These are phyloP conservation scores for Aspergillus sp. DNA, from an alignment of 2,329 filamentous ascomycete species.

Conservation along the genomic window DNA sequence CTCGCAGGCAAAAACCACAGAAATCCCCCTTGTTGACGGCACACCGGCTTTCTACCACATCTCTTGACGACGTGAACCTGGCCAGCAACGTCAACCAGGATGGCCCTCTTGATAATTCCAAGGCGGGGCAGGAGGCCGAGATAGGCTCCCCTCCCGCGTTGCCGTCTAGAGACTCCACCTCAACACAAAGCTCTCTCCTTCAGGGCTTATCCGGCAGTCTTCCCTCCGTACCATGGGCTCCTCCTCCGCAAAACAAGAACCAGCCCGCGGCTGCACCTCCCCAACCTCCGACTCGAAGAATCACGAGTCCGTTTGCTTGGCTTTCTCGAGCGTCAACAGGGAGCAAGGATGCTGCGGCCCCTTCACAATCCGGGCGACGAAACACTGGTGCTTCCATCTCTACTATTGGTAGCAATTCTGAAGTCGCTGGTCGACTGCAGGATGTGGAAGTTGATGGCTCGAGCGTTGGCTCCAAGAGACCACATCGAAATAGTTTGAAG, in stretches of 20 bases:
- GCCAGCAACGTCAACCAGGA: constrained; percentile 57
- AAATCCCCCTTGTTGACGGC: constrained; percentile 56
- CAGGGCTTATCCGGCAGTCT: constrained; percentile 69
- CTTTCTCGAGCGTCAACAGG: constrained; percentile 66
- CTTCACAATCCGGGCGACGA: constrained; percentile 53
- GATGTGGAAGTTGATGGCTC: constrained; percentile 54
- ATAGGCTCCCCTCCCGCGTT: constrained; percentile 29
- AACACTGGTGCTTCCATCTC: constrained; percentile 79
- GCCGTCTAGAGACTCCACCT: constrained; percentile 33
- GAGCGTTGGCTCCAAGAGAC: constrained; percentile 47
- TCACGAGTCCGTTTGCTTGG: constrained; percentile 86
- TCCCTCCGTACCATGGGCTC: constrained; percentile 71
- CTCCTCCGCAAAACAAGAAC: constrained; percentile 48
- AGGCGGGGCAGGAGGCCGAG: constrained; percentile 25
- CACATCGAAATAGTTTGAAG: constrained; percentile 64
- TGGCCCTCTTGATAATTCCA: constrained; percentile 28
- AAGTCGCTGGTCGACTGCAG: constrained; percentile 74
- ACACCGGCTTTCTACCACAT: constrained; percentile 56
- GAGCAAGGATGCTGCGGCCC: constrained; percentile 58
- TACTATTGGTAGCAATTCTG: constrained; percentile 76
- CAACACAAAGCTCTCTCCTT: constrained; percentile 33
- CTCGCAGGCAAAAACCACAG: constrained; percentile 34
- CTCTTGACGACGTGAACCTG: constrained; percentile 67
- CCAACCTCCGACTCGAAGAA: constrained; percentile 59
- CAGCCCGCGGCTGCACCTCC: constrained; percentile 40